Conservation (phyloP, 306 rosid genomes). For the Cyamopsis tetragonoloba region DNA sequence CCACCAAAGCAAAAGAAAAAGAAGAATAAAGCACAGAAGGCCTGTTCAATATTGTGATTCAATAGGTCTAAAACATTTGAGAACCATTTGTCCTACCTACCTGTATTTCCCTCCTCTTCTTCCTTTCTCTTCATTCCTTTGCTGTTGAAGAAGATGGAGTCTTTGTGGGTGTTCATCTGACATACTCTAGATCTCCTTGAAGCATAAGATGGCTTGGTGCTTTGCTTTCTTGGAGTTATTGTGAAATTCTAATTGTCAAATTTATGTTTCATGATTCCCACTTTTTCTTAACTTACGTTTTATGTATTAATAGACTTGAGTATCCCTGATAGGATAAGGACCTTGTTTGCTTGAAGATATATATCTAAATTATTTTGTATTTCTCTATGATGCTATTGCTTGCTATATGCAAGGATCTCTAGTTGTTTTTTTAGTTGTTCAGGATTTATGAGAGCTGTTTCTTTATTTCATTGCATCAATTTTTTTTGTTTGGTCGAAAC, state of each 20-base stretch:
- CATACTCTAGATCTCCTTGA: slow-evolving; percentile 47
- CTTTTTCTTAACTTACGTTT: slow-evolving; percentile 36
- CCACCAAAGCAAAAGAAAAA: slow-evolving; percentile 98
- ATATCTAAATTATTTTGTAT: slow-evolving; percentile 34
- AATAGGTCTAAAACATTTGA: slow-evolving; percentile 49
- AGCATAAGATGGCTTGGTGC: slow-evolving; percentile 60
- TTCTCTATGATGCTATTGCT: slow-evolving; percentile 18
- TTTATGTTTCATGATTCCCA: slow-evolving; percentile 48
- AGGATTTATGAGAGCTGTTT: neutral
- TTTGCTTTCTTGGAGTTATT: slow-evolving; percentile 47
- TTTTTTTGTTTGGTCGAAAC: neutral
- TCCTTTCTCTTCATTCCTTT: slow-evolving; percentile 33
- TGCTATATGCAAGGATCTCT: neutral
- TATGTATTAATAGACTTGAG: slow-evolving; percentile 51
- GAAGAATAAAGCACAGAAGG: slow-evolving; percentile 88
- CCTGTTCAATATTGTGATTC: slow-evolving; percentile 95
- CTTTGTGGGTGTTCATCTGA: slow-evolving; percentile 47
- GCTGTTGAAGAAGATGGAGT: slow-evolving; percentile 59
- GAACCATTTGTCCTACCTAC: slow-evolving; percentile 43
- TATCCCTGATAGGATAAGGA: slow-evolving; percentile 54
- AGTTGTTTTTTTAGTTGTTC: neutral
- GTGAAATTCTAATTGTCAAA: slow-evolving; percentile 56
- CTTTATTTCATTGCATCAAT: neutral
- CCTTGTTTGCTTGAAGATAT: slow-evolving; percentile 41
- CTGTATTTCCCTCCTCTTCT: slow-evolving; percentile 40